Evolutionary conservation across 257 asterid species (phyloP), one percentile per base, ranked within the genome.

Genomic region (Primulina huaijiensis): DNA sequence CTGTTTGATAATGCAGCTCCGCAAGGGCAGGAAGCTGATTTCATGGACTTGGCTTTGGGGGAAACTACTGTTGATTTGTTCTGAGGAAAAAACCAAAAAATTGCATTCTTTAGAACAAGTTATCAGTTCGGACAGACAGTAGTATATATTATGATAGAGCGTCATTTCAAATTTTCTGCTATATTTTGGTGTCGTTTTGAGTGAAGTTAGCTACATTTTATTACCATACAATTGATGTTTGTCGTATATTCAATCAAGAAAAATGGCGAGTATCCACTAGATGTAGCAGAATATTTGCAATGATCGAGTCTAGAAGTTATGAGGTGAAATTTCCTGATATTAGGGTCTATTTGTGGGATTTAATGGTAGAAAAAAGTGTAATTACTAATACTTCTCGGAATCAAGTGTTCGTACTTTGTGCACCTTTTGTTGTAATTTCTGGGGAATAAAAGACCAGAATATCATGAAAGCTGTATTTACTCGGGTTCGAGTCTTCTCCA

Each of bases 51-150:
- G 84, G 73, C 86, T 8, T 65, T 86, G 50, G 83, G 77, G 61
- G 96, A 68, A 76, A 87, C 92, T 86, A 85, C 94, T 86, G 84
- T 88, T 80, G 81, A 84, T 80, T 84, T 90, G 95, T 88, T 85
- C 85, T 87, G 85, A 79, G 72, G 78, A 0, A 10, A 77, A 64
- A 1, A 27, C 30, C 30, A 10, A 69, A 52, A 43, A 46, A 35
- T 19, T 10, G 40, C 0, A 63, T 27, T 80, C 82, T 79, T 77
- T 29, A 77, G 60, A 82, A 82, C 82, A 79, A 79, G 58, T 79
- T 7, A 20, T 82, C 77, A 74, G 84, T 79, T 75, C 50, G 33
- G 52, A 56, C 55, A 50, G 20, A 50, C 20, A 31, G 19, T 50
- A 50, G 56, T 50, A 14, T 34, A 34, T 34, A 34, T 14, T 50